phyloP scores from a whole-genome alignment of 768 basidiomycete genomes.

The Lactarius sanguifluus region DNA sequence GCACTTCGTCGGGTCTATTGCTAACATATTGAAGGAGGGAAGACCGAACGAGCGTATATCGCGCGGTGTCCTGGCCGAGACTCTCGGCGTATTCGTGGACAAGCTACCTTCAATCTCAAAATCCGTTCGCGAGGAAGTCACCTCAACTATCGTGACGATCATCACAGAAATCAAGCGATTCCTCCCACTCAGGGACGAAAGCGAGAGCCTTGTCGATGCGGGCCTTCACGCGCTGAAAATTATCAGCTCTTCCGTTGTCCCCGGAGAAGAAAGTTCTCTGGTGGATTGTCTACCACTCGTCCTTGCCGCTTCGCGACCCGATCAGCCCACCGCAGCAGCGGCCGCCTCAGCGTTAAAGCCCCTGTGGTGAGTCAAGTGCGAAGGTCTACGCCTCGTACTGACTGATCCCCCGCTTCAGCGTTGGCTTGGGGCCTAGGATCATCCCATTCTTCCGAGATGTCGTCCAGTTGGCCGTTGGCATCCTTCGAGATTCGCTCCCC shows the following conservation, averaged over 20 bases:
- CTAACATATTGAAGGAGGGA: conserved; percentile 47
- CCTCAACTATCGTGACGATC: conserved; percentile 52
- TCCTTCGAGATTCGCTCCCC: conserved; percentile 45
- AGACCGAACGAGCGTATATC: conserved; percentile 18
- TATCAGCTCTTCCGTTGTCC: conserved; percentile 54
- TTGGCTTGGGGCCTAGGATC: conserved; percentile 79
- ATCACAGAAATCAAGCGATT: conserved; percentile 50
- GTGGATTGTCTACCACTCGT: conserved; percentile 58
- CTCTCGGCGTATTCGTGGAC: conserved; percentile 66
- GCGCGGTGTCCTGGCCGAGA: conserved; percentile 43
- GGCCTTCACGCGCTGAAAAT: conserved; percentile 61
- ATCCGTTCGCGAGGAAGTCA: conserved; percentile 52
- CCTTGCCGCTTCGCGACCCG: conserved; percentile 48
- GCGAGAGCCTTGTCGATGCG: conserved; percentile 41
- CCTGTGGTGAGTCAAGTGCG: conserved; percentile 52
- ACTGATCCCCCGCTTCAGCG: conserved; percentile 40
- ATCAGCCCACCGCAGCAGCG: conserved; percentile 37
- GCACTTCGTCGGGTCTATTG: conserved; percentile 62
- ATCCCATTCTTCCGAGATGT: conserved; percentile 83
- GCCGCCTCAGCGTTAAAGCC: conserved; percentile 58
- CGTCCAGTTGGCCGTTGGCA: conserved; percentile 52
- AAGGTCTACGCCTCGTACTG: conserved; percentile 22
- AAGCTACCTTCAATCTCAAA: conserved; percentile 62
- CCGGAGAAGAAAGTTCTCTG: conserved; percentile 67
- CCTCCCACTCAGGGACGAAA: conserved; percentile 43